A percentile compares a stretch with the other conserved stretches of the same genome.
phyloP scores from a whole-genome alignment of 805 yeast genomes.

The Barnettozyma californica region DNA sequence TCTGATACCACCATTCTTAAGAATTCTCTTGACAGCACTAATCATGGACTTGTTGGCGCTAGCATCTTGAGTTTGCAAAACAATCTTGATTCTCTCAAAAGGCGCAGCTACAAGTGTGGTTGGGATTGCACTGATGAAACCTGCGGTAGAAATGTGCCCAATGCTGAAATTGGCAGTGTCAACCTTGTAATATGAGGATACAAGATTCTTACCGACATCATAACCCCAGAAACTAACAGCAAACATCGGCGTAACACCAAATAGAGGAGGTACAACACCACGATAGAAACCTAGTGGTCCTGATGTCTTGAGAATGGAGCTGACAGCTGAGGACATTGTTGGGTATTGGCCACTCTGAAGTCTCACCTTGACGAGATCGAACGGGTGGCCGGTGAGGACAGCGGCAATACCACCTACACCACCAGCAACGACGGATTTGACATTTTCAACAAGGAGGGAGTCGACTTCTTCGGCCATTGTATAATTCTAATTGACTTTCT shows the following conservation, averaged over 20 bases:
- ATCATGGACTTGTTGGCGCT: slow-evolving; percentile 36
- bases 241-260: slow-evolving; percentile 98
- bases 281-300: slow-evolving; percentile 82
- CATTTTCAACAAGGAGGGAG: slow-evolving; percentile 52
- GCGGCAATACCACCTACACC: slow-evolving; percentile 98
- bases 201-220: slow-evolving; percentile 82
- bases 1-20: slow-evolving; percentile 72
- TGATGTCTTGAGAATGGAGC: slow-evolving; percentile 61
- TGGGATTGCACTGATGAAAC: slow-evolving; percentile 90
- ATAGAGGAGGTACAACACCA: slow-evolving; percentile 89
- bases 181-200: slow-evolving; percentile 36
- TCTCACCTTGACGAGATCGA: slow-evolving; percentile 87
- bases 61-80: slow-evolving; percentile 69
- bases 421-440: slow-evolving; percentile 85
- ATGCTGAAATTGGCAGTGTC: slow-evolving; percentile 44
- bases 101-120: slow-evolving; percentile 97
- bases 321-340: slow-evolving; percentile 63
- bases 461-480: slow-evolving; percentile 21
- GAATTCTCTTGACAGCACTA: slow-evolving; percentile 59
- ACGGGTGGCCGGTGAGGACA: slow-evolving; percentile 93
- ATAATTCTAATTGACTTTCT: not conserved
- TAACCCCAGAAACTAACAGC: slow-evolving; percentile 99
- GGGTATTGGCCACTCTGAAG: slow-evolving; percentile 70
- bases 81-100: slow-evolving; percentile 91
- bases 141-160: slow-evolving; percentile 80